Conservation (phyloP, 306 rosid genomes). For the barrel medic (Medicago truncatula) region MtrunA17r5.0-ANR NC_053048.1:2743501-2744000, state of each 20-base stretch:
- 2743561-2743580: constrained; percentile 1
- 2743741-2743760: not conserved
- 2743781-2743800: no score
- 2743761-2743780: no score
- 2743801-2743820: no score
- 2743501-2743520: not conserved
- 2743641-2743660: constrained; percentile 14
- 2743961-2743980: no score
- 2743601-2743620: constrained; percentile 27
- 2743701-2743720: constrained; percentile 32
- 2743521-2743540: constrained; percentile 19
- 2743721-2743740: constrained; percentile 15
- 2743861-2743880: no score
- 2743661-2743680: constrained; percentile 35
- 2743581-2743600: constrained; percentile 2
- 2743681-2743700: constrained; percentile 48
- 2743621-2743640: constrained; percentile 22
- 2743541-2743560: constrained; percentile 5
- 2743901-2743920: no score
- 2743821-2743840: no score
- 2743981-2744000: no score
- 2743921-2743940: no score
- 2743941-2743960: no score
- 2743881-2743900: no score
- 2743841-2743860: no score